Conservation (phyloP, 2,329 filamentous ascomycete genomes). For the Cordyceps tenuipes region DNA sequence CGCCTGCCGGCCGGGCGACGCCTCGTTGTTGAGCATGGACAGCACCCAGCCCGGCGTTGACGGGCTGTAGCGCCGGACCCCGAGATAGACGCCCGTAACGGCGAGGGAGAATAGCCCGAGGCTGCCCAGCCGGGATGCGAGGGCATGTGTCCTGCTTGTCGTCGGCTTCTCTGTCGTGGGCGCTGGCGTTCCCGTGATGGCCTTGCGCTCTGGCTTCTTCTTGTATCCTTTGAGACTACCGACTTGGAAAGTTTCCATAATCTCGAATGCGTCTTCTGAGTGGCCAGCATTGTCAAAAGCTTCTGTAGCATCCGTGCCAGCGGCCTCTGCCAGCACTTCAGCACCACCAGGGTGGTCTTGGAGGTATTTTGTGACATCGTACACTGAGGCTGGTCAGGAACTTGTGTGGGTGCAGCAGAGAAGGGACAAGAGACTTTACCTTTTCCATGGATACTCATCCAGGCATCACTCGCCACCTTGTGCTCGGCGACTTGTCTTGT, state of each 20-base stretch:
- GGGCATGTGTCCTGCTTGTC: background rate
- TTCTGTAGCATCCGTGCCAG: constrained; percentile 68
- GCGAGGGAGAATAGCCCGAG: constrained; percentile 17
- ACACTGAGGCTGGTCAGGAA: constrained; percentile 26
- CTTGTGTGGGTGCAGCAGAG: accelerated
- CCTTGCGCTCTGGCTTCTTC: constrained; percentile 9
- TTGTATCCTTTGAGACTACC: constrained; percentile 29
- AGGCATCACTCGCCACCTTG: constrained; percentile 38
- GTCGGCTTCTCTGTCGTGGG: background rate
- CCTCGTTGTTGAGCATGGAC: constrained; percentile 9
- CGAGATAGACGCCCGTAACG: constrained; percentile 17
- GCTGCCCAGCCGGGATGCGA: constrained; percentile 12
- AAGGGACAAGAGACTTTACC: constrained; percentile 17
- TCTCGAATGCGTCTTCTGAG: constrained; percentile 50
- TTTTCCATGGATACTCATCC: constrained; percentile 50
- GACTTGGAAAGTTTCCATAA: constrained; percentile 30
- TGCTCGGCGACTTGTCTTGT: constrained; percentile 40
- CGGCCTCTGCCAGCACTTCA: constrained; percentile 69
- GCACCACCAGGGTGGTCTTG: constrained; percentile 63
- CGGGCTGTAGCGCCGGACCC: constrained; percentile 12
- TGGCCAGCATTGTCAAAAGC: constrained; percentile 80
- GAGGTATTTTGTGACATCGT: constrained; percentile 49
- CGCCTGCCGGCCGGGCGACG: constrained; percentile 14
- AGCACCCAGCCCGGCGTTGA: constrained; percentile 1
- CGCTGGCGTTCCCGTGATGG: background rate